phyloP scores from a whole-genome alignment of 176 grass and related monocot genomes.

The Tillandsia leiboldiana region DNA sequence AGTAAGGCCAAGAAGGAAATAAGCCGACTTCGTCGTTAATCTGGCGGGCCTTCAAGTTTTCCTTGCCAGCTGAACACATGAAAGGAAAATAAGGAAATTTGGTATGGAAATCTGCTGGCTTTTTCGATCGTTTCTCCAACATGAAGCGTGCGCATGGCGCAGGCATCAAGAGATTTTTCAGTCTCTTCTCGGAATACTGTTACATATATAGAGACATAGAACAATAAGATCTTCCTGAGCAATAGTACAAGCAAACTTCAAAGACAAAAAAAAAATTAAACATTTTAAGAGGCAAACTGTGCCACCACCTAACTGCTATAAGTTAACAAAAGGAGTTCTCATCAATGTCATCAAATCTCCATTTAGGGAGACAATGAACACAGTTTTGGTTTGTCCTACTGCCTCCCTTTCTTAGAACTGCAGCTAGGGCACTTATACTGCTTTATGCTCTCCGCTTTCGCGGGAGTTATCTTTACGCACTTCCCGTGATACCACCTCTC shows the following conservation, averaged over 20 bases:
- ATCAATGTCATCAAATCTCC: background rate
- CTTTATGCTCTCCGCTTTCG: slow-evolving; percentile 93
- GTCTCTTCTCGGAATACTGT: background rate
- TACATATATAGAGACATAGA: background rate
- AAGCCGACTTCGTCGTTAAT: too few species aligned
- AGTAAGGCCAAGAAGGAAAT: too few species aligned
- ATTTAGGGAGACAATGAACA: too few species aligned
- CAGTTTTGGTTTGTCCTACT: background rate
- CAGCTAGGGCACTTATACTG: slow-evolving; percentile 98
- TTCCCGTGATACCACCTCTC: slow-evolving; percentile 96
- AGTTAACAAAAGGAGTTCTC: background rate
- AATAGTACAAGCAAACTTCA: background rate
- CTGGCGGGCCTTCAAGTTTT: too few species aligned
- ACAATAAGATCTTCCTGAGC: background rate
- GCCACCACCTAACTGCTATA: background rate
- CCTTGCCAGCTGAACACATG: too few species aligned
- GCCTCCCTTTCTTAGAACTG: slow-evolving; percentile 74
- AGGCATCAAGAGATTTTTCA: background rate
- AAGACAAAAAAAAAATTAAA: background rate
- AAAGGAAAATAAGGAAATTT: too few species aligned
- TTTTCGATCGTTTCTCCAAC: too few species aligned
- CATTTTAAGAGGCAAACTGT: background rate
- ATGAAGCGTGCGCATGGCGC: background rate
- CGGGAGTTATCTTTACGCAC: slow-evolving; percentile 93
- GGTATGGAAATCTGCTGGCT: too few species aligned